Base-by-base conservation (phyloP, 2,329 filamentous ascomycete genomes). In the Coniochaeta sp. region DNA sequence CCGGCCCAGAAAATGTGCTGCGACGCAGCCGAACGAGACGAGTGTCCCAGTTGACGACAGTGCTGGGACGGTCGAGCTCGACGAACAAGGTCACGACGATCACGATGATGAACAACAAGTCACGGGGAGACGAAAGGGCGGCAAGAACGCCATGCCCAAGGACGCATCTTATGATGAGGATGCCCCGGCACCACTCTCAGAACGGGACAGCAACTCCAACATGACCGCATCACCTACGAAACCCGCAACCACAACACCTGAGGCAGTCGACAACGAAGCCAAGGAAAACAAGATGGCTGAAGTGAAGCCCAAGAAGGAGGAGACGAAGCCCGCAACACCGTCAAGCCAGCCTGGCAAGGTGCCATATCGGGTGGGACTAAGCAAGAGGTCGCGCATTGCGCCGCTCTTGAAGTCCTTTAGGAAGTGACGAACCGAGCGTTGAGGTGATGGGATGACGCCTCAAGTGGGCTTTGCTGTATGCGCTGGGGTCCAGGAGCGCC, bases 331-430 rank as follows among this genome's bases (percentile, higher is more conserved):
- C 26, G 38, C 24, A 20, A 47, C 50, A 14, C 28, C 45, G 38
- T 53, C 30, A 38, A 42, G 49, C 49, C 59, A 58, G 50, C 56
- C 52, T 6, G 56, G 59, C 13, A 76, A 72, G 54, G 73, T 74
- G 14, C 56, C 70, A 14, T 77, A 74, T 55, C 69, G 77, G 14
- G 75, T 80, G 51, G 77, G 77, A 3, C 61, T 79, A 56, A 79
- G 76, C 65, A 78, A 71, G 61, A 68, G 63, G 58, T 70, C 70
- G 16, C 68, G 72, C 52, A 78, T 80, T 54, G 74, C 76, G 31
- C 75, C 77, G 26, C 60, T 80, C 50, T 64, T 80, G 24, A 79
- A 79, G 62, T 69, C 68, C 20, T 56, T 79, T 50, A 71, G 68
- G 51, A 78, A 77, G 20, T 42, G 26, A 26, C 18, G 8, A 24